Evolutionary conservation across 306 rosid species (phyloP).

Genomic region (Ormosia emarginata): DNA sequence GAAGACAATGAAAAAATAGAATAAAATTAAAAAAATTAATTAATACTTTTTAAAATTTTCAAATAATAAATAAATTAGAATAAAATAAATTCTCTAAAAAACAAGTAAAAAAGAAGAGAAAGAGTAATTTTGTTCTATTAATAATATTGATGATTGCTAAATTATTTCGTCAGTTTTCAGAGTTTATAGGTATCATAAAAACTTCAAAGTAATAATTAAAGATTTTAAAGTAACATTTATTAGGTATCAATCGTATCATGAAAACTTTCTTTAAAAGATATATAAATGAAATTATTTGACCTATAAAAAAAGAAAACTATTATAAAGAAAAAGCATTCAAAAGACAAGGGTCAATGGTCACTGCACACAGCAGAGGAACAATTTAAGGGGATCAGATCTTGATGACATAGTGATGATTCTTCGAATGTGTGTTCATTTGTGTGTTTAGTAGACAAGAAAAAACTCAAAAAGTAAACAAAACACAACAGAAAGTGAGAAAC

Average conservation of each 20-base stretch:
- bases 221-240: slow-evolving; percentile 14
- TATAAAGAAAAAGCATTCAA: not conserved
- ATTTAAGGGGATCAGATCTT: slow-evolving; percentile 22
- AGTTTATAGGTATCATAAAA: not conserved
- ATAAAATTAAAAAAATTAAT: too few relatives aligned
- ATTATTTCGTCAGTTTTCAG: not conserved
- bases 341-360: slow-evolving; percentile 27
- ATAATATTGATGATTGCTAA: slow-evolving; percentile 4
- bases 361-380: slow-evolving; percentile 13
- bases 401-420: slow-evolving; percentile 3
- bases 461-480: slow-evolving; percentile 1
- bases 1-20: too few relatives aligned
- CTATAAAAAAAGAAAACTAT: not conserved
- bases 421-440: slow-evolving; percentile 10
- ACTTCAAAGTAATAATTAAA: not conserved
- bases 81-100: too few relatives aligned
- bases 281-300: slow-evolving; percentile 11
- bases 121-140: not conserved
- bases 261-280: slow-evolving; percentile 12
- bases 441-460: slow-evolving; percentile 8
- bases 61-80: too few relatives aligned
- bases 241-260: not conserved
- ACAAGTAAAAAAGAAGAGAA: too few relatives aligned
- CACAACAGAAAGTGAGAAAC: not conserved
- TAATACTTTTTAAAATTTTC: too few relatives aligned